Base-by-base conservation (phyloP, 2,329 filamentous ascomycete species). In the Penicillium palitans region DNA sequence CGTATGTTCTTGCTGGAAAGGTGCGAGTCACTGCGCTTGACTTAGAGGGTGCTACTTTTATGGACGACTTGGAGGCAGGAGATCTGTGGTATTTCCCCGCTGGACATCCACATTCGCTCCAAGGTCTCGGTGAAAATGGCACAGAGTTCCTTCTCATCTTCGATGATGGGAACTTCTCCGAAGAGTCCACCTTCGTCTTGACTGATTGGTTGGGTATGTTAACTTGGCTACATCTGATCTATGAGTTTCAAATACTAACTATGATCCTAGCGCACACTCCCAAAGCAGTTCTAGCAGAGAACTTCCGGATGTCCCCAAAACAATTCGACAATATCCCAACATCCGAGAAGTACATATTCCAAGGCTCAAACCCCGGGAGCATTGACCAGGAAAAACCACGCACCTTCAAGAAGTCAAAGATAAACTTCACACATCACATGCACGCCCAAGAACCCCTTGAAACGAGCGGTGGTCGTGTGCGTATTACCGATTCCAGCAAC, bases 71-170 rank as follows among this genome's bases (percentile, higher is more conserved):
- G 29, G 82, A 87, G 69, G 87, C 87, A 70, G 89, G 90, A 10
- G 89, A 92, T 64, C 69, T 91, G 8, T 92, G 88, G 88, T 92
- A 90, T 67, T 91, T 91, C 75, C 89, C 89, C 10, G 84, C 85
- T 13, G 89, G 89, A 2, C 83, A 90, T 41, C 89, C 89, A 6
- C 89, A 92, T 72, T 90, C 87, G 0, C 80, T 92, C 0, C 89
- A 91, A 72, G 89, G 88, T 0, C 76, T 91, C 2, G 81, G 83
- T 50, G 67, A 68, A 19, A 88, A 90, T 50, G 89, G 85, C 35
- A 84, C 81, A 1, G 84, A 87, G 56, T 87, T 87, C 61, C 74
- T 88, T 1, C 75, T 88, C 31, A 79, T 87, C 33, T 86, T 86
- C 61, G 83, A 86, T 55, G 78, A 83, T 56, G 83, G 83, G 10